Conservation (phyloP, 257 asterid genomes). For the Paulownia fortunei region DNA sequence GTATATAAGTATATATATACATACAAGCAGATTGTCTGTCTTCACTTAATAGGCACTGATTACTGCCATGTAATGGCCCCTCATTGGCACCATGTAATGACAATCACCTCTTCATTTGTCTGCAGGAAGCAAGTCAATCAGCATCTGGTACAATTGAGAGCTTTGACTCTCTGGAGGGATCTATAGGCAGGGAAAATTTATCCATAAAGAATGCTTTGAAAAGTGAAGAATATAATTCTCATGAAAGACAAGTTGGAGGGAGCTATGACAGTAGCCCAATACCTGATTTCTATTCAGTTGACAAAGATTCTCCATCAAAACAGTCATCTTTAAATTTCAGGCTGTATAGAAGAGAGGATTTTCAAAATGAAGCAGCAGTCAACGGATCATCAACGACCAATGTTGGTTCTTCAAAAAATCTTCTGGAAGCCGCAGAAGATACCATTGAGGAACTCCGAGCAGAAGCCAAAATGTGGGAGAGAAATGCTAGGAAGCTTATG, state of each 20-base stretch:
- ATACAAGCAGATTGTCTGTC: too few species aligned
- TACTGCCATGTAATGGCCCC: too few species aligned
- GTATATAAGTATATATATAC: neutral
- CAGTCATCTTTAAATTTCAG: conserved; percentile 47
- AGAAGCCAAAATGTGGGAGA: conserved; percentile 98
- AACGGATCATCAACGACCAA: conserved; percentile 40
- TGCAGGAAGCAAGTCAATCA: conserved; percentile 62
- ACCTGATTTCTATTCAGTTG: conserved; percentile 43
- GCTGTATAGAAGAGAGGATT: conserved; percentile 40
- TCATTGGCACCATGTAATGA: neutral
- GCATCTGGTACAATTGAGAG: conserved; percentile 43
- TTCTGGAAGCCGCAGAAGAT: conserved; percentile 73
- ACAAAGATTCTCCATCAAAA: conserved; percentile 47
- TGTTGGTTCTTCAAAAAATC: conserved; percentile 52
- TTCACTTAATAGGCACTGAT: too few species aligned
- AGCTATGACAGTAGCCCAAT: conserved; percentile 38
- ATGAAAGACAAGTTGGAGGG: too few species aligned
- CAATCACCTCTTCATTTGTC: neutral
- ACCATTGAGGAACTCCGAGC: conserved; percentile 77
- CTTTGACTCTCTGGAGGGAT: conserved; percentile 44
- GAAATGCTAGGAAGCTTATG: conserved; percentile 86
- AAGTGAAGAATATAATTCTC: conserved; percentile 42
- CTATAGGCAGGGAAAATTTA: conserved; percentile 31
- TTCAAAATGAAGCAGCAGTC: conserved; percentile 40
- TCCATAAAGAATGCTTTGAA: conserved; percentile 33